Percentiles rank a stretch among this genome's conserved stretches.
These are phyloP conservation scores for Aspergillus niger DNA, from an alignment of 2,329 filamentous ascomycete genomes.

Conservation along the genomic window DNA sequence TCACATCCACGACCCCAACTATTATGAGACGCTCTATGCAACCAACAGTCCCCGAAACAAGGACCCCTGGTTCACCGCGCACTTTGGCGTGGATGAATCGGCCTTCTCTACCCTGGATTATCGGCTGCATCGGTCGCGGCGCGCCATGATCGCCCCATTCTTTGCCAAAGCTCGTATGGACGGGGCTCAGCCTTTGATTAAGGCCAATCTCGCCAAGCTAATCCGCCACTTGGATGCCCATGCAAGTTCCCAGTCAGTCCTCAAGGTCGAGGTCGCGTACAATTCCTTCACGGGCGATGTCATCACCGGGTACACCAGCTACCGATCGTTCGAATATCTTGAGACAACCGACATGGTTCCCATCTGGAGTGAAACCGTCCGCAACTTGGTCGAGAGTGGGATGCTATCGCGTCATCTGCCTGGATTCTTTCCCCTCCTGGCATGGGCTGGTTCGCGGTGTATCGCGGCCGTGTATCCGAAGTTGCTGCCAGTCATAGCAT, in stretches of 20 bases:
- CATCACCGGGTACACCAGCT: slow-evolving; percentile 44
- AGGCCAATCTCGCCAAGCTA: slow-evolving; percentile 22
- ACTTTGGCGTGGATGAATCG: slow-evolving; percentile 11
- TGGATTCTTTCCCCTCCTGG: slow-evolving; percentile 13
- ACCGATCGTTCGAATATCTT: slow-evolving; percentile 21
- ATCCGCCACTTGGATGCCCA: slow-evolving; percentile 21
- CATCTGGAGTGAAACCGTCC: slow-evolving; percentile 28
- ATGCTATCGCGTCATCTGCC: slow-evolving; percentile 19
- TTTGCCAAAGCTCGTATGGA: slow-evolving; percentile 26
- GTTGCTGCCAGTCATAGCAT: background rate
- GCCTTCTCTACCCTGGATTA: slow-evolving; percentile 21
- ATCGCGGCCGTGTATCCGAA: background rate
- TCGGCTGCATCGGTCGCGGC: slow-evolving; percentile 21
- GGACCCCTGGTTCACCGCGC: slow-evolving; percentile 17
- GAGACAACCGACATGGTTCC: slow-evolving; percentile 28
- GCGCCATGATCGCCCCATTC: slow-evolving; percentile 24
- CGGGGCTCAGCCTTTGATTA: slow-evolving; percentile 20
- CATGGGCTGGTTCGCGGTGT: slow-evolving; percentile 5
- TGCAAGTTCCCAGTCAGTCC: slow-evolving; percentile 5
- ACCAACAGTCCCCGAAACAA: slow-evolving; percentile 21
- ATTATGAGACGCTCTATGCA: slow-evolving; percentile 24
- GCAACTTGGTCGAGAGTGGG: slow-evolving; percentile 17
- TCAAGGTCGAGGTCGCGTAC: slow-evolving; percentile 30
- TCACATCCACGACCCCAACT: slow-evolving; percentile 35
- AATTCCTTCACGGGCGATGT: slow-evolving; percentile 46